A percentile compares a stretch with the other conserved stretches of the same genome.
phyloP scores from a whole-genome alignment of 2,329 filamentous ascomycete species.

The Hymenoscyphus occultus region DNA sequence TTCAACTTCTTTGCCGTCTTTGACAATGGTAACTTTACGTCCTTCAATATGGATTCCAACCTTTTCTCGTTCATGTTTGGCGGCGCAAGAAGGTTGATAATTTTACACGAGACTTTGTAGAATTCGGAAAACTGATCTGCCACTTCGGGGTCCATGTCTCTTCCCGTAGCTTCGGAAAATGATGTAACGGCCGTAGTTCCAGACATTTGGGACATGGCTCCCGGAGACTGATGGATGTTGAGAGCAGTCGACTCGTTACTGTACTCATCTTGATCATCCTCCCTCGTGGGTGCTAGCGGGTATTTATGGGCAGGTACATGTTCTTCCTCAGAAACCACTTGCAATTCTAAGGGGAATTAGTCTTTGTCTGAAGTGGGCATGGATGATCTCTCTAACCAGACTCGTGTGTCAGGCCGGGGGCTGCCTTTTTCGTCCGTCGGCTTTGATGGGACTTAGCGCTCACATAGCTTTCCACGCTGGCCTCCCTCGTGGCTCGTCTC shows the following conservation, averaged over 20 bases:
- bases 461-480: conserved; percentile 26
- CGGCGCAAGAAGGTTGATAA: conserved; percentile 40
- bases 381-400: conserved; percentile 19
- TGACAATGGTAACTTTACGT: conserved; percentile 28
- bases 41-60: conserved; percentile 34
- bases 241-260: conserved; percentile 2
- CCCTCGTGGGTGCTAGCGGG: conserved; percentile 11
- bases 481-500: conserved; percentile 21
- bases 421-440: conserved; percentile 23
- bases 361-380: neutral
- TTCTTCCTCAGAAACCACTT: conserved; percentile 33
- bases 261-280: conserved; percentile 13
- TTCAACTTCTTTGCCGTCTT: conserved; percentile 18
- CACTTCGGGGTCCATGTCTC: conserved; percentile 38
- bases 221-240: conserved; percentile 19
- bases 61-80: conserved; percentile 28
- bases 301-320: conserved; percentile 13
- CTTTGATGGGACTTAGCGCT: conserved; percentile 21
- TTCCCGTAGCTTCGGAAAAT: conserved; percentile 26
- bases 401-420: conserved; percentile 14
- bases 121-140: conserved; percentile 41
- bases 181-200: conserved; percentile 28
- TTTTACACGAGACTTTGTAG: conserved; percentile 34
- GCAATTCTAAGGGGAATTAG: conserved; percentile 29
- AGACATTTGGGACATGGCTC: conserved; percentile 26